Evolutionary conservation across 139 green algal species (phyloP).

Genomic region (Chloropicon primus): DNA sequence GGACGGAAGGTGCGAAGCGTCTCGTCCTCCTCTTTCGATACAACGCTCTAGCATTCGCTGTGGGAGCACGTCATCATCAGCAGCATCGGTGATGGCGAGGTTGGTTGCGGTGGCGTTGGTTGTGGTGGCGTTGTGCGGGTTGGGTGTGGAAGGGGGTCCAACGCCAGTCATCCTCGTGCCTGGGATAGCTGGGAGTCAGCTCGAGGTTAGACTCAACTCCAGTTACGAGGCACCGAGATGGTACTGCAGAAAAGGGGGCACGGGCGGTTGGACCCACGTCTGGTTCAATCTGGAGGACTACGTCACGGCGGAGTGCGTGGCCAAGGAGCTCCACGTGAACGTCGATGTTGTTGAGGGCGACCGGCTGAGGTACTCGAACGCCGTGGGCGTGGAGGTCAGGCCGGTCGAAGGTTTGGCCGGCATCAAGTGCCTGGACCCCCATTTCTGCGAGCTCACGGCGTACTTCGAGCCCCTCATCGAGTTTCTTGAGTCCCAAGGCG

Average conservation of each 20-base stretch:
- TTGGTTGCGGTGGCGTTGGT: not conserved
- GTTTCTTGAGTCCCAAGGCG: conserved; percentile 3
- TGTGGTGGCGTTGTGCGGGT: not conserved
- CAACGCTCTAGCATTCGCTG: too few species aligned
- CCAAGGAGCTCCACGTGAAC: not conserved
- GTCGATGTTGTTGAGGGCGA: not conserved
- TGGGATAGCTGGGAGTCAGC: not conserved
- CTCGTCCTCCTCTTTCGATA: too few species aligned
- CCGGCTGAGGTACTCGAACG: conserved; percentile 18
- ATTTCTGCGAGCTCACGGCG: not conserved
- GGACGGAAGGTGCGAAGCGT: too few species aligned
- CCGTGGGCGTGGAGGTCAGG: conserved; percentile 21
- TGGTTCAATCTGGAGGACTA: not conserved
- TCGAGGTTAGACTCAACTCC: not conserved
- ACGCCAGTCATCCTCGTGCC: not conserved
- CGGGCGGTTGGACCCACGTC: too few species aligned
- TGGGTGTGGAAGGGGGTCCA: too few species aligned
- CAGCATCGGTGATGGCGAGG: not conserved
- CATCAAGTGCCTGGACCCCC: conserved; percentile 17
- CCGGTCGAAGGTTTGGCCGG: conserved; percentile 17
- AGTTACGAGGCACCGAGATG: not conserved
- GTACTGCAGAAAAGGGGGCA: too few species aligned
- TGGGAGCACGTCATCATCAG: too few species aligned
- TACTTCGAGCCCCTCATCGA: conserved; percentile 12
- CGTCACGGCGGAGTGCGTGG: not conserved